These are phyloP conservation scores for Diphasiastrum complanatum DNA, from an alignment of 83 land plant genomes.

Conservation along the genomic window DNA sequence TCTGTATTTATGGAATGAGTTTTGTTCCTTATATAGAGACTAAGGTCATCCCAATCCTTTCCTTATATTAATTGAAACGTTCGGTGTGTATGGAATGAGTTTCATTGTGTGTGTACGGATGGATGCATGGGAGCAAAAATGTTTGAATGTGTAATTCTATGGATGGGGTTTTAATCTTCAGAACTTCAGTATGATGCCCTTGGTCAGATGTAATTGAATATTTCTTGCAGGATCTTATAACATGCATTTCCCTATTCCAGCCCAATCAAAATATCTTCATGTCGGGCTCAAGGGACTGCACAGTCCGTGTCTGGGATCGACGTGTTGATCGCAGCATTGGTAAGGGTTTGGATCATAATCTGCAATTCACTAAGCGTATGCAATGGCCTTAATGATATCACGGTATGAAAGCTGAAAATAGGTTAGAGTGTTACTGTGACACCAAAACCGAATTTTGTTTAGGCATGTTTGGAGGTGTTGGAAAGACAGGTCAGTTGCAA, in stretches of 20 bases:
- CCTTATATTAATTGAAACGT: too few relatives aligned
- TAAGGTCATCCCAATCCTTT: background rate
- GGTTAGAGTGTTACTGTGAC: too few relatives aligned
- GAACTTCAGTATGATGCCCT: background rate
- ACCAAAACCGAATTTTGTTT: too few relatives aligned
- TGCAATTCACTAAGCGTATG: background rate
- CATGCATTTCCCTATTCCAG: constrained; percentile 32
- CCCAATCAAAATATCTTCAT: constrained; percentile 33
- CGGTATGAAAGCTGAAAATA: background rate
- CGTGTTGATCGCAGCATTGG: constrained; percentile 33
- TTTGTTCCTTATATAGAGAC: background rate
- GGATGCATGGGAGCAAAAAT: too few relatives aligned
- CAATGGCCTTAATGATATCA: background rate
- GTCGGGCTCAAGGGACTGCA: constrained; percentile 38
- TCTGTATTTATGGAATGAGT: background rate
- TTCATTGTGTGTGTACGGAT: too few relatives aligned
- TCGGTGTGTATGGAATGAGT: too few relatives aligned
- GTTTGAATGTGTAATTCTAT: too few relatives aligned
- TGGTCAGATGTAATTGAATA: background rate
- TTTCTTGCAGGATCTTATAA: constrained; percentile 31
- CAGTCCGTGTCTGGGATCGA: constrained; percentile 41
- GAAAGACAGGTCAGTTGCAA: constrained; percentile 27
- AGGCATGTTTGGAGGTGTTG: constrained; percentile 30
- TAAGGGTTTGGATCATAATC: constrained; percentile 6
- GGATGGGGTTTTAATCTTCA: too few relatives aligned